Conservation (phyloP, 306 rosid species). For the Ormosia semicastrata region DNA sequence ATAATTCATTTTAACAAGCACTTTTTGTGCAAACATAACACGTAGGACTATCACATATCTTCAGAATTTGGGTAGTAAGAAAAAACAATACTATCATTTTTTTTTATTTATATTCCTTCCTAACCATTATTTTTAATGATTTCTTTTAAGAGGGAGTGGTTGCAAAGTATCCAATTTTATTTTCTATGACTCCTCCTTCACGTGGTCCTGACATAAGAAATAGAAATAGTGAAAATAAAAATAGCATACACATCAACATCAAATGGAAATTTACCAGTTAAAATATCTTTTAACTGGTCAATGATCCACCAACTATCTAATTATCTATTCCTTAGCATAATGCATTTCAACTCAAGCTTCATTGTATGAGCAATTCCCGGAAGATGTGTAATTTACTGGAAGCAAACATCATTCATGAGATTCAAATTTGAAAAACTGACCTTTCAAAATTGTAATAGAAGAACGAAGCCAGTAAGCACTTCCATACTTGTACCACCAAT, state of each 20-base stretch:
- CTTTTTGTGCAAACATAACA: no score
- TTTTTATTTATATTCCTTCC: not conserved
- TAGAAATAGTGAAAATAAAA: not conserved
- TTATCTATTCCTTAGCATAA: not conserved
- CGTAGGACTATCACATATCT: not conserved
- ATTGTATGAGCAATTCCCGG: not conserved
- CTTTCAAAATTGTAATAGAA: slow-evolving; percentile 6
- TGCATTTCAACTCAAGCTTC: not conserved
- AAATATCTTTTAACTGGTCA: not conserved
- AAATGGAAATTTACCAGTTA: not conserved
- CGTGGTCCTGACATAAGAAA: not conserved
- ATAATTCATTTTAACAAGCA: no score
- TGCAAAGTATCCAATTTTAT: not conserved
- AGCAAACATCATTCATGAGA: not conserved
- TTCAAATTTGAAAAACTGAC: not conserved
- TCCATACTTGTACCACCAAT: no score
- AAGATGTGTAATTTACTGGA: not conserved
- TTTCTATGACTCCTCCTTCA: not conserved
- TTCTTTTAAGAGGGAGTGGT: not conserved
- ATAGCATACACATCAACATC: not conserved
- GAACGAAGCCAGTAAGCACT: no score
- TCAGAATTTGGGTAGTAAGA: not conserved
- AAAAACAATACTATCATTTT: not conserved
- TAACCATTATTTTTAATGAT: not conserved
- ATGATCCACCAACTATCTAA: not conserved